phyloP scores from a whole-genome alignment of 495 filamentous ascomycete genomes.

The Echria macrotheca region DNA sequence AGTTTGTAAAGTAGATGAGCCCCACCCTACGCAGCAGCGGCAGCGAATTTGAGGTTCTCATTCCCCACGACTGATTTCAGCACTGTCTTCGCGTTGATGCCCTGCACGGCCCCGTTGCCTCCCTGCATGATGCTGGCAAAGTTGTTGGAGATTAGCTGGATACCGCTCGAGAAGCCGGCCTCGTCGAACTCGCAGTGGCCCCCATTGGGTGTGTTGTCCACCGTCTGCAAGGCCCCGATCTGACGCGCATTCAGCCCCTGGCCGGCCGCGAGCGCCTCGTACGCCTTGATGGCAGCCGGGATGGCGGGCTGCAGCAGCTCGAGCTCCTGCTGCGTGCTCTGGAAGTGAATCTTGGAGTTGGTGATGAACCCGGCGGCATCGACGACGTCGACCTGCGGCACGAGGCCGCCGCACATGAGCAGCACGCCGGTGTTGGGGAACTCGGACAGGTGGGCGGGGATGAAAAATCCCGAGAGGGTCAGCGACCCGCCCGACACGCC shows the following conservation, averaged over 20 bases:
- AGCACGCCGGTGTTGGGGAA: constrained; percentile 34
- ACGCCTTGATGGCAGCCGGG: constrained; percentile 42
- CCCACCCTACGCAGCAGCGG: constrained; percentile 1
- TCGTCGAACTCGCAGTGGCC: constrained; percentile 50
- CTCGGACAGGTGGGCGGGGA: constrained; percentile 41
- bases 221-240: constrained; percentile 41
- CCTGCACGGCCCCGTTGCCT: constrained; percentile 37
- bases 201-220: constrained; percentile 42
- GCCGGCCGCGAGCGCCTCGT: constrained; percentile 33
- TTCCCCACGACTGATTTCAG: constrained; percentile 40
- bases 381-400: constrained; percentile 40
- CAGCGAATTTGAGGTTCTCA: constrained; percentile 27
- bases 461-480: constrained; percentile 43
- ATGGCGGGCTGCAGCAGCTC: constrained; percentile 38
- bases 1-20: background rate
- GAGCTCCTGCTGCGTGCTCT: constrained; percentile 44
- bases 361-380: constrained; percentile 28
- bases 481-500: constrained; percentile 43
- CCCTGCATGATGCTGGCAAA: constrained; percentile 42
- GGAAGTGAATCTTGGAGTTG: constrained; percentile 42
- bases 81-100: constrained; percentile 37
- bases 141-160: constrained; percentile 42
- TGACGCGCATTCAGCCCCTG: constrained; percentile 31
- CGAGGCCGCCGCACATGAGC: constrained; percentile 44
- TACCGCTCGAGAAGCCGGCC: constrained; percentile 40